phyloP scores from a whole-genome alignment of 352 stramenopile genomes.

The Proteromonas lacertae region DNA sequence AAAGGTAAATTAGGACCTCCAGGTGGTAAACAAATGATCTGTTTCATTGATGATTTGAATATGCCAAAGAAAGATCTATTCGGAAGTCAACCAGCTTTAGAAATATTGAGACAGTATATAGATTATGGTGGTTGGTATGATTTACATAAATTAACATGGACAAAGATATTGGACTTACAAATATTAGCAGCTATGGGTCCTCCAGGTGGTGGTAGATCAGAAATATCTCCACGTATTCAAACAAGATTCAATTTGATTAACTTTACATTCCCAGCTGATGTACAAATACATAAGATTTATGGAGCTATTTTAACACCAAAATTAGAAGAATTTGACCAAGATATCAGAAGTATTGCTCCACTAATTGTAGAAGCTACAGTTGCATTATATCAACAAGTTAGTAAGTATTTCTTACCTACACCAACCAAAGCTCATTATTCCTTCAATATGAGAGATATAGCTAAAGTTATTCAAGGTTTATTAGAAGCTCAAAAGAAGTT shows the following conservation, averaged over 20 bases:
- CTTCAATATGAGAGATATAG: conserved; percentile 52
- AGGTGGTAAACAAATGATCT: conserved; percentile 53
- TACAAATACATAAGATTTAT: conserved; percentile 14
- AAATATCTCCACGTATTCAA: conserved; percentile 48
- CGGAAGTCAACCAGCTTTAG: conserved; percentile 50
- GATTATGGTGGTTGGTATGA: conserved; percentile 59
- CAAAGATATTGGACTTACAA: conserved; percentile 42
- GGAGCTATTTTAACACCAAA: conserved; percentile 13
- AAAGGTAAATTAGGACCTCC: conserved; percentile 60
- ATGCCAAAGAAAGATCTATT: conserved; percentile 52
- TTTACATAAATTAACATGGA: conserved; percentile 35
- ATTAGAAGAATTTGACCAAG: conserved; percentile 10
- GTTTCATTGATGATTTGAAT: conserved; percentile 79
- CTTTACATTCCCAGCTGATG: conserved; percentile 23
- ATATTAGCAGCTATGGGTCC: conserved; percentile 39
- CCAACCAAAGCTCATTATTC: conserved; percentile 62
- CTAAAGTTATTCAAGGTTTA: conserved; percentile 39
- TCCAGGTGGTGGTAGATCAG: conserved; percentile 27
- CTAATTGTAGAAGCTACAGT: conserved; percentile 32
- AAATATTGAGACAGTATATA: conserved; percentile 46
- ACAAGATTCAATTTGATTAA: conserved; percentile 55
- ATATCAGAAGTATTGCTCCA: conserved; percentile 11
- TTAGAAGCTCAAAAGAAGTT: conserved; percentile 21
- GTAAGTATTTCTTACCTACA: conserved; percentile 32
- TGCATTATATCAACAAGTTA: conserved; percentile 29